These are phyloP conservation scores for Filobasidium wieringae DNA, from an alignment of 768 basidiomycete species.

Conservation along the genomic window DNA sequence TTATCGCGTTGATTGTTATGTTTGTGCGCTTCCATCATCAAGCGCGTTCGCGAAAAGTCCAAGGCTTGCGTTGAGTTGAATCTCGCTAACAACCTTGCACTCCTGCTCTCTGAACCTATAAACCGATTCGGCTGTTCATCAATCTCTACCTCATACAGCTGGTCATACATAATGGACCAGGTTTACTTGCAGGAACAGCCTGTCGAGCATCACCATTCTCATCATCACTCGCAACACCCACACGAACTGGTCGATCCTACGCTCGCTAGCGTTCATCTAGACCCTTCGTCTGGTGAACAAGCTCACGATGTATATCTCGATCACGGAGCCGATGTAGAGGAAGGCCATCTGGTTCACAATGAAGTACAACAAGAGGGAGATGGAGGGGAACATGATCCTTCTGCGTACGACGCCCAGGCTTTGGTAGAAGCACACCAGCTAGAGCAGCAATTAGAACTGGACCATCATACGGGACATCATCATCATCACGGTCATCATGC, in stretches of 20 bases:
- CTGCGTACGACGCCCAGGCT: no score
- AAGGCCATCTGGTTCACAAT: neutral
- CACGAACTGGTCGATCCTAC: neutral
- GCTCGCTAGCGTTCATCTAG: neutral
- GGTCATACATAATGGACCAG: neutral
- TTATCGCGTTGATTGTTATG: no score
- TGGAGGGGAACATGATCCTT: no score
- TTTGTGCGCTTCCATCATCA: no score
- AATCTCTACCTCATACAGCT: no score
- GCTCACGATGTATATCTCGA: neutral
- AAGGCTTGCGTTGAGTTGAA: no score
- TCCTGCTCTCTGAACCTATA: no score
- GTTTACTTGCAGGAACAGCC: neutral
- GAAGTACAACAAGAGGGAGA: neutral
- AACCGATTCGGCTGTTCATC: no score
- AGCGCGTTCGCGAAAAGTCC: no score
- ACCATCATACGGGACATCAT: neutral
- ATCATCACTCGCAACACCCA: neutral
- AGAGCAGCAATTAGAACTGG: neutral
- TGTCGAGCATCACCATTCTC: neutral
- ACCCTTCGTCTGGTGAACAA: neutral
- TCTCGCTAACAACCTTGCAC: no score
- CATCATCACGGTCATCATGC: neutral
- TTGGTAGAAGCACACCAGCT: neutral
- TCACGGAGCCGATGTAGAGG: neutral